These are phyloP conservation scores for Oryza glumipatula DNA, from an alignment of 176 grass and related monocot species.

Conservation along the genomic window DNA sequence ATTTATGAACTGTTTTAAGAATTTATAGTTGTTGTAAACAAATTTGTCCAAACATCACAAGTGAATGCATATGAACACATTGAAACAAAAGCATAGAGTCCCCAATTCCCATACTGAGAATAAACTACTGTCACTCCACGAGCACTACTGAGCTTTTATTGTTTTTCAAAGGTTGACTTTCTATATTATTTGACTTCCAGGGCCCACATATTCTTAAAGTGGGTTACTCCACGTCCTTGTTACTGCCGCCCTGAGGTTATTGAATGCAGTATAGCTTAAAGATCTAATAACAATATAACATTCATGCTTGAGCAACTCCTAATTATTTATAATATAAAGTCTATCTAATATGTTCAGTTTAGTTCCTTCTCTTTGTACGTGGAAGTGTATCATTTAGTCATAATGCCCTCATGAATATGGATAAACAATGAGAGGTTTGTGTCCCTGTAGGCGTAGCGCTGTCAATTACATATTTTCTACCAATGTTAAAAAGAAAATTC, in stretches of 20 bases:
- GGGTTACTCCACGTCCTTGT: background rate
- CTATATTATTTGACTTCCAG: conserved; percentile 21
- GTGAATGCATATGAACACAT: conserved; percentile 1
- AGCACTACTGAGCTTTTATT: conserved; percentile 7
- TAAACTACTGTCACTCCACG: conserved; percentile 3
- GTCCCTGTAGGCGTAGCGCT: background rate
- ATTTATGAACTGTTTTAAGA: background rate
- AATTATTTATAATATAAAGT: background rate
- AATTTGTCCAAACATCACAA: background rate
- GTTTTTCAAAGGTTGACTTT: conserved; percentile 14
- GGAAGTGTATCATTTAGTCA: conserved; percentile 19
- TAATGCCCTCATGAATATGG: background rate
- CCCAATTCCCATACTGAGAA: background rate
- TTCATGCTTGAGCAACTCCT: background rate
- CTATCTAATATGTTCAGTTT: background rate
- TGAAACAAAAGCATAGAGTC: background rate
- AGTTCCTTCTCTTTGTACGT: background rate
- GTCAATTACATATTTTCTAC: background rate
- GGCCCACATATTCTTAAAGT: conserved; percentile 24
- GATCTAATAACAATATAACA: background rate
- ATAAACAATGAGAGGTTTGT: background rate
- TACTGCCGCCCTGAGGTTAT: background rate
- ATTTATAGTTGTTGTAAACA: conserved; percentile 8
- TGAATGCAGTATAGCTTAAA: background rate
- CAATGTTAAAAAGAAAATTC: background rate